A percentile compares a stretch with the other conserved stretches of the same genome.
phyloP scores from a whole-genome alignment of 371 early-diverging fungal genomes.

The Mitosporidium daphniae region DNA sequence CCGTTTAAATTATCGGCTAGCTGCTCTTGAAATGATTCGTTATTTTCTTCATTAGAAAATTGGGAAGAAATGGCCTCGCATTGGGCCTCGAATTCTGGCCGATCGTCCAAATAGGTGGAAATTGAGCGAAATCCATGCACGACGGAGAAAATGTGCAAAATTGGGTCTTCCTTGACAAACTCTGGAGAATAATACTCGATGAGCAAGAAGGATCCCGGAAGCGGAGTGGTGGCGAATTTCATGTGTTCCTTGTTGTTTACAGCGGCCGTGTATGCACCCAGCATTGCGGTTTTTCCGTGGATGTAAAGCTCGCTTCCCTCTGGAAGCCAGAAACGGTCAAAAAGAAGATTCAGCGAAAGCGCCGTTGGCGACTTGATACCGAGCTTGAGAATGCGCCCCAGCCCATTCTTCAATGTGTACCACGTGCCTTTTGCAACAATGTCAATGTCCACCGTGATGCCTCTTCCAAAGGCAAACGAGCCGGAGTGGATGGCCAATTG shows the following conservation, averaged over 20 bases:
- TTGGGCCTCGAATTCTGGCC: too few relatives aligned
- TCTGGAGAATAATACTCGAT: constrained; percentile 6
- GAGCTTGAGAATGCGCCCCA: too few relatives aligned
- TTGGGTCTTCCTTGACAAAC: constrained; percentile 2
- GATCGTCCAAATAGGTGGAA: constrained; percentile 4
- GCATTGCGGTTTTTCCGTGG: constrained; percentile 1
- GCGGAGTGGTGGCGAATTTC: constrained; percentile 9
- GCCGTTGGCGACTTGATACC: constrained; percentile 9
- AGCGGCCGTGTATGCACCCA: constrained; percentile 2
- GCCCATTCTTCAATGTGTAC: too few relatives aligned
- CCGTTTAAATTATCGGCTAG: too few relatives aligned
- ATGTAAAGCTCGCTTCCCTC: constrained; percentile 9
- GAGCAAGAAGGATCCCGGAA: constrained; percentile 8
- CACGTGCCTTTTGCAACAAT: too few relatives aligned
- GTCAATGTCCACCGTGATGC: too few relatives aligned
- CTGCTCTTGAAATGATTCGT: too few relatives aligned
- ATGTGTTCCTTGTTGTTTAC: constrained; percentile 8
- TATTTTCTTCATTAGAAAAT: too few relatives aligned
- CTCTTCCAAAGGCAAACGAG: too few relatives aligned
- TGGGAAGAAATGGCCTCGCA: too few relatives aligned
- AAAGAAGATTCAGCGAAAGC: constrained; percentile 11
- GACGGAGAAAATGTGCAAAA: constrained; percentile 4
- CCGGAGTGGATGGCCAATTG: too few relatives aligned
- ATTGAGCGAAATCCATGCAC: constrained; percentile 12
- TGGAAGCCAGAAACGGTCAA: constrained; percentile 9